Conservation (phyloP, 176 grass and related monocot species). For the Hsuehochloa calcarea region DNA sequence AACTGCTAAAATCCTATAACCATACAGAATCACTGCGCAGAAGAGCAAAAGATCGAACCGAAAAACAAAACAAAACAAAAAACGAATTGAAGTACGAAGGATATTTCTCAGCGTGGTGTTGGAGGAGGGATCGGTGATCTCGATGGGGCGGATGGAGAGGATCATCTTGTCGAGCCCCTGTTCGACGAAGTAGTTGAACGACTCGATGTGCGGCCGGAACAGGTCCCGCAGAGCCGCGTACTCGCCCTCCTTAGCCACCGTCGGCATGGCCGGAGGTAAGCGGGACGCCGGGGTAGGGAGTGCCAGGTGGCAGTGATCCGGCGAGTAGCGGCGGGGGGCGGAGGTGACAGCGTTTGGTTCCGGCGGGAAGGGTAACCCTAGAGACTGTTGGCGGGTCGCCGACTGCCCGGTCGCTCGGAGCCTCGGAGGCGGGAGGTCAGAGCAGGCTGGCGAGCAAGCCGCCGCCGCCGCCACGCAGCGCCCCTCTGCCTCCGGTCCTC, state of each 20-base stretch:
- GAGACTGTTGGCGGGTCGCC: too few relatives aligned
- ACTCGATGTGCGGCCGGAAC: slow-evolving; percentile 77
- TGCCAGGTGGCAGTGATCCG: not conserved
- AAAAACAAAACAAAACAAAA: not conserved
- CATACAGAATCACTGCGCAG: not conserved
- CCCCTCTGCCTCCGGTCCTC: too few relatives aligned
- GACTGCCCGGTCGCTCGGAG: too few relatives aligned
- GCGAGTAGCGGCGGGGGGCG: not conserved
- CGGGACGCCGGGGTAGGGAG: not conserved
- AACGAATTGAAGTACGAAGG: slow-evolving; percentile 37
- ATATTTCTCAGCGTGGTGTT: slow-evolving; percentile 72
- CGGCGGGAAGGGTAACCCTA: slow-evolving; percentile 31
- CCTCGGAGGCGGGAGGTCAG: too few relatives aligned
- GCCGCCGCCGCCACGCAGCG: too few relatives aligned
- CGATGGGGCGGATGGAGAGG: slow-evolving; percentile 49
- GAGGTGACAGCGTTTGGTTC: slow-evolving; percentile 3
- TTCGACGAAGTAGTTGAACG: slow-evolving; percentile 81
- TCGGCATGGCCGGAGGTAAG: not conserved
- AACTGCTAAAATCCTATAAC: not conserved
- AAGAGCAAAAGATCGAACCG: not conserved
- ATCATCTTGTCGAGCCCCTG: slow-evolving; percentile 66
- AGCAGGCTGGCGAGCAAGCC: too few relatives aligned
- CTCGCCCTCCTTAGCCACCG: slow-evolving; percentile 23
- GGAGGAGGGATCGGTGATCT: slow-evolving; percentile 50
- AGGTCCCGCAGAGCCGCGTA: slow-evolving; percentile 58